These are phyloP conservation scores for Colletotrichum agaves DNA, from an alignment of 2,329 filamentous ascomycete species.

Conservation along the genomic window DNA sequence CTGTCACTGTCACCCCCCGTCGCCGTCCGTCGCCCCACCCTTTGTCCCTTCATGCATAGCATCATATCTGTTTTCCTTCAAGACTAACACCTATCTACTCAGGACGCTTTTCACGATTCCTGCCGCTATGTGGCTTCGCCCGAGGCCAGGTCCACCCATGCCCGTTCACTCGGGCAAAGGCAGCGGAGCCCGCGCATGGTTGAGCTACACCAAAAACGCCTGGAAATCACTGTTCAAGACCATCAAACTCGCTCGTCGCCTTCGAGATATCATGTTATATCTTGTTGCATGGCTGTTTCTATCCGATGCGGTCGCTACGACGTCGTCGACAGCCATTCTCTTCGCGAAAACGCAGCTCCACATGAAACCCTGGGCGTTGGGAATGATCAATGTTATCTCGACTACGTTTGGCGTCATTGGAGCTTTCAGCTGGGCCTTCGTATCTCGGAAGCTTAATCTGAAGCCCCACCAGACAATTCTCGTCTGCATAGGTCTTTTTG, in stretches of 20 bases:
- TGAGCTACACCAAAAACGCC: conserved; percentile 81
- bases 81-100: not conserved
- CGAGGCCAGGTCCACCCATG: conserved; percentile 88
- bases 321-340: conserved; percentile 91
- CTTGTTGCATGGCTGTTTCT: conserved; percentile 93
- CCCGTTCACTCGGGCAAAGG: conserved; percentile 49
- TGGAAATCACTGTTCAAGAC: conserved; percentile 91
- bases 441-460: conserved; percentile 77
- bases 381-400: conserved; percentile 92
- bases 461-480: conserved; percentile 89
- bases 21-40: not conserved
- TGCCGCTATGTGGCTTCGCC: conserved; percentile 85
- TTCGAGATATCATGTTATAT: conserved; percentile 81
- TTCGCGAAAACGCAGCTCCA: conserved; percentile 94
- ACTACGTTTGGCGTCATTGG: conserved; percentile 86
- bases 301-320: conserved; percentile 93
- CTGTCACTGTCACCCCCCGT: not conserved
- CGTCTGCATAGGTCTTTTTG: conserved; percentile 89
- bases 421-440: conserved; percentile 87
- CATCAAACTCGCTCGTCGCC: conserved; percentile 75
- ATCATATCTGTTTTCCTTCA: no score
- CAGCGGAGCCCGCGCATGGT: conserved; percentile 61
- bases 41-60: no score
- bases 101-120: conserved; percentile 80
- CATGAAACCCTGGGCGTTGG: conserved; percentile 89